These are phyloP conservation scores for Ceratobasidium theobromae DNA, from an alignment of 1,284 basidiomycete genomes.

Conservation along the genomic window DNA sequence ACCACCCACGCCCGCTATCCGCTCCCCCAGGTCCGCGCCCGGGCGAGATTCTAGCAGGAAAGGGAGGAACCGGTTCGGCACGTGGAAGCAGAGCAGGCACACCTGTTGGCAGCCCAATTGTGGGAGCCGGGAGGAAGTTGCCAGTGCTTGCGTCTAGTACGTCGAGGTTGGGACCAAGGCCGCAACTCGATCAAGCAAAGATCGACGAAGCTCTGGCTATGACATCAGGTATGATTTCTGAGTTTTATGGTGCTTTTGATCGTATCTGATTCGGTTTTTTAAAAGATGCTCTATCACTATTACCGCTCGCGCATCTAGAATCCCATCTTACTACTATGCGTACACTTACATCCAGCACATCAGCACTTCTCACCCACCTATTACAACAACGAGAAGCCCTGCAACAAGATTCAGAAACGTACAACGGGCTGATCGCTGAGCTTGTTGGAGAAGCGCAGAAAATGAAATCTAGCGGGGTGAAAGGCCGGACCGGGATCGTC, in stretches of 20 bases:
- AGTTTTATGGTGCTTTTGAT: background rate
- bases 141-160: slow-evolving; percentile 12
- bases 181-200: slow-evolving; percentile 64
- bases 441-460: slow-evolving; percentile 61
- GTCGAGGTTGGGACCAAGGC: slow-evolving; percentile 57
- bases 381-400: slow-evolving; percentile 81
- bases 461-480: slow-evolving; percentile 33
- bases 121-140: slow-evolving; percentile 33
- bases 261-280: slow-evolving; percentile 8
- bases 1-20: slow-evolving; percentile 59
- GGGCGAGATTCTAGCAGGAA: slow-evolving; percentile 32
- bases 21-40: slow-evolving; percentile 64
- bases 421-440: slow-evolving; percentile 78
- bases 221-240: slow-evolving; percentile 59
- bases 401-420: slow-evolving; percentile 84
- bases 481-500: slow-evolving; percentile 1
- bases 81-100: slow-evolving; percentile 32
- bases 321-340: slow-evolving; percentile 65
- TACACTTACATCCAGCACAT: slow-evolving; percentile 68
- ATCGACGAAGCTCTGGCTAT: slow-evolving; percentile 67
- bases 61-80: slow-evolving; percentile 17
- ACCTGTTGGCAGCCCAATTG: slow-evolving; percentile 5
- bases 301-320: slow-evolving; percentile 67
- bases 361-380: slow-evolving; percentile 72
- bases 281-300: slow-evolving; percentile 67